phyloP scores from a whole-genome alignment of 176 grass and related monocot species.

The Oryza australiensis region DNA sequence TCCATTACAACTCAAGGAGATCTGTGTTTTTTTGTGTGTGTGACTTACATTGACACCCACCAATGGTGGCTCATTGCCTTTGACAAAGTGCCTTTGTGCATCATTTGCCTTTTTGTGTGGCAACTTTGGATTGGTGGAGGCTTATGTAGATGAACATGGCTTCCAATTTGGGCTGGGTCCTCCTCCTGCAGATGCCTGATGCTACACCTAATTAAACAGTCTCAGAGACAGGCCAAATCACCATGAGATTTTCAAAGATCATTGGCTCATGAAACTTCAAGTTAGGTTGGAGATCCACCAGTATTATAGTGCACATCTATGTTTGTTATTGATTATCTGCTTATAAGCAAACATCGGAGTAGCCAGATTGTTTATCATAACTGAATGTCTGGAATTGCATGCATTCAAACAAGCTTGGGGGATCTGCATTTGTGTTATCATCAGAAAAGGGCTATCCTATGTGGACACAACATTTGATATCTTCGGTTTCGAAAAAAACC shows the following conservation, averaged over 20 bases:
- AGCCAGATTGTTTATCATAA: conserved; percentile 26
- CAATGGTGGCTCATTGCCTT: conserved; percentile 44
- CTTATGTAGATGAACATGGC: conserved; percentile 38
- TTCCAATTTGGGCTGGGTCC: conserved; percentile 15
- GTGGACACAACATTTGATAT: background rate
- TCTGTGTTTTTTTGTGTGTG: conserved; percentile 1
- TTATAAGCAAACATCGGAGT: background rate
- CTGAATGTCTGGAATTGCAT: conserved; percentile 2
- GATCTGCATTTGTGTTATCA: conserved; percentile 1
- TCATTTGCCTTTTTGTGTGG: conserved; percentile 38
- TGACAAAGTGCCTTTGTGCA: conserved; percentile 48
- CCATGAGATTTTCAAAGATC: conserved; percentile 23
- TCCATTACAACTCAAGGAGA: conserved; percentile 38
- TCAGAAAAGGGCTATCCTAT: conserved; percentile 20
- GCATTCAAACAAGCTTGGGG: background rate
- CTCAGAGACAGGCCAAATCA: background rate
- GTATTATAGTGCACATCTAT: background rate
- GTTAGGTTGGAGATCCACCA: background rate
- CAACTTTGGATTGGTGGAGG: conserved; percentile 46
- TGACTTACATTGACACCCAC: conserved; percentile 41
- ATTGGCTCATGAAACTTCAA: background rate
- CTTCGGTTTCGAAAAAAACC: background rate
- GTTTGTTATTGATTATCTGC: conserved; percentile 2
- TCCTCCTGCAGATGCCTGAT: background rate
- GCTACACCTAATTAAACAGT: background rate